phyloP scores from a whole-genome alignment of 2,329 filamentous ascomycete genomes.

The Epichloe amarillans region DNA sequence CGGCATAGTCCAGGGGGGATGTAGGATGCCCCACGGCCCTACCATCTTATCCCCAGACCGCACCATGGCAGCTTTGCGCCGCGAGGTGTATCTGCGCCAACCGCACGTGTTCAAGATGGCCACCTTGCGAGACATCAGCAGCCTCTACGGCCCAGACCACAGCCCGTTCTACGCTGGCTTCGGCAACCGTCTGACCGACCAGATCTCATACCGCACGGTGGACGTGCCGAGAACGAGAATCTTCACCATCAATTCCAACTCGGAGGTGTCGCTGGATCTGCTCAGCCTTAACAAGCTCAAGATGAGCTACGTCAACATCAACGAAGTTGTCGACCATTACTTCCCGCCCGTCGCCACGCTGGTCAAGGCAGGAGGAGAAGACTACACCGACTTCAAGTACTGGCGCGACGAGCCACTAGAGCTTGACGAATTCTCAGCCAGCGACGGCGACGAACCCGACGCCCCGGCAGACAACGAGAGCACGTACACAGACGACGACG shows the following conservation, averaged over 20 bases:
- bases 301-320: constrained; percentile 93
- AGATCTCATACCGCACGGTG: constrained; percentile 87
- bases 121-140: constrained; percentile 84
- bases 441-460: constrained; percentile 50
- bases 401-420: constrained; percentile 81
- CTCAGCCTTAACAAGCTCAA: constrained; percentile 88
- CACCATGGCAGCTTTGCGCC: constrained; percentile 81
- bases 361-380: constrained; percentile 78
- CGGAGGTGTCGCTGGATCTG: constrained; percentile 84
- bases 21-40: constrained; percentile 73
- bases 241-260: constrained; percentile 97
- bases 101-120: constrained; percentile 99
- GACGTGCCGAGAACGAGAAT: constrained; percentile 91
- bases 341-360: constrained; percentile 85
- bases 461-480: constrained; percentile 31
- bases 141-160: constrained; percentile 62
- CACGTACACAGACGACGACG: constrained; percentile 31
- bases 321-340: constrained; percentile 94
- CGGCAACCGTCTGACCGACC: constrained; percentile 90
- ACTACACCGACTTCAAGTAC: constrained; percentile 94
- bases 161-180: constrained; percentile 95
- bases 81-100: constrained; percentile 90
- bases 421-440: constrained; percentile 77
- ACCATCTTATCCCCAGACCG: constrained; percentile 92
- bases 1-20: constrained; percentile 82